Conservation (phyloP, 805 yeast species). For the Metschnikowia amazonensis region DNA sequence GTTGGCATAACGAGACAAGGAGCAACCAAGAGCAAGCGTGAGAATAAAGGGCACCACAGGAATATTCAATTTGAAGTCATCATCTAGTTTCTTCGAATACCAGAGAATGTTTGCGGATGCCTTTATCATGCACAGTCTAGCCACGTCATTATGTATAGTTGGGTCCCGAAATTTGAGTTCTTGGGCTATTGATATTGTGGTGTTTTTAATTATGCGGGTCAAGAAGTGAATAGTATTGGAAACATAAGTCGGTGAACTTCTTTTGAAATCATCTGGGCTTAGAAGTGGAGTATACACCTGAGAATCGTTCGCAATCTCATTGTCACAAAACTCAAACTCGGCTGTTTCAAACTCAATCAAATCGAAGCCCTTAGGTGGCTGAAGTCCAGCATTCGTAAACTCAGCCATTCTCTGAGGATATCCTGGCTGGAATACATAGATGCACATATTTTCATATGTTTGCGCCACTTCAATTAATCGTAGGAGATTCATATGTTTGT, state of each 20-base stretch:
- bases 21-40: conserved; percentile 1
- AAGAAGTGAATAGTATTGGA: conserved; percentile 23
- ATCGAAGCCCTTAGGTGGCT: conserved; percentile 18
- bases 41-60: conserved; percentile 22
- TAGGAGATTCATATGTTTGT: conserved; percentile 24
- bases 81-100: conserved; percentile 21
- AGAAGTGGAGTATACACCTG: conserved; percentile 1
- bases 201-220: conserved; percentile 27
- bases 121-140: conserved; percentile 21
- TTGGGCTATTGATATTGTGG: conserved; percentile 24
- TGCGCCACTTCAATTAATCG: conserved; percentile 28
- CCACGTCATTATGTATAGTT: conserved; percentile 20
- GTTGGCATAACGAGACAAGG: neutral
- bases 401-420: neutral
- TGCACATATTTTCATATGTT: conserved; percentile 33
- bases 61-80: conserved; percentile 21
- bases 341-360: conserved; percentile 24
- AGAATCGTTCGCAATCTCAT: conserved; percentile 13
- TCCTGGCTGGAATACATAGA: conserved; percentile 23
- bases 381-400: neutral
- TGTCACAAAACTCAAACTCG: conserved; percentile 26
- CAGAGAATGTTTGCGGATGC: conserved; percentile 28
- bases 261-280: conserved; percentile 1
- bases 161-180: conserved; percentile 26
- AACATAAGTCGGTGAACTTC: conserved; percentile 15